Base-by-base conservation (phyloP, 331 rosid genomes). In the Dryas integrifolia region DNA sequence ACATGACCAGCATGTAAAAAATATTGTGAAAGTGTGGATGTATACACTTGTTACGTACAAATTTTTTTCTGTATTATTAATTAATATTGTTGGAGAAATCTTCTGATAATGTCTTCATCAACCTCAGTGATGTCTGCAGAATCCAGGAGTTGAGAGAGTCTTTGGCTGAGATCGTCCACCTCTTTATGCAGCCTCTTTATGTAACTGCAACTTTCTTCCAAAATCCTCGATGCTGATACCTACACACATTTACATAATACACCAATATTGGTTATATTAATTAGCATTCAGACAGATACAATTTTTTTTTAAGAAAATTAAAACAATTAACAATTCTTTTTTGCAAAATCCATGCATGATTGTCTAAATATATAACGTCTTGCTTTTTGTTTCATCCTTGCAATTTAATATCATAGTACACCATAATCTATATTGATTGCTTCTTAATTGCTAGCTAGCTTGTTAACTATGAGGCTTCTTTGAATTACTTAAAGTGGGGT, bases 191-290 rank as follows among this genome's bases (percentile, higher is more conserved):
- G 77, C 79, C 82, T 86, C 85, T 64, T 83, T 64, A 90, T 84
- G 85, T 90, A 86, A 58, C 67, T 41, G 69, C 93, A 88, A 0
- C 88, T 80, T 83, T 90, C 94, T 16, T 82, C 74, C 86, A 90
- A 80, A n/a, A 85, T 66, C 59, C 38, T 70, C 2, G 93, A 79
- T 8, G 81, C 77, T 39, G 92, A 70, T 81, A 51, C 83, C 92
- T 90, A 78, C 84, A 57, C 40, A 9, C 35, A 30, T 30, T 1
- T 30, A 30, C 2, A 30, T 1, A 30, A 2, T 30, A 30, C 35
- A 30, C 35, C 35, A 30, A 30, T 30, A 30, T 30, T 30, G 35
- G 35, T 1, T 30, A 30, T 30, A 30, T 30, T 30, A 30, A 30
- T 30, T 30, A 30, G 35, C 35, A 30, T 30, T 30, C 35, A 30